Base-by-base conservation (phyloP, 192 early-diverging fungal genomes). In the Chytriomyces confervae region DNA sequence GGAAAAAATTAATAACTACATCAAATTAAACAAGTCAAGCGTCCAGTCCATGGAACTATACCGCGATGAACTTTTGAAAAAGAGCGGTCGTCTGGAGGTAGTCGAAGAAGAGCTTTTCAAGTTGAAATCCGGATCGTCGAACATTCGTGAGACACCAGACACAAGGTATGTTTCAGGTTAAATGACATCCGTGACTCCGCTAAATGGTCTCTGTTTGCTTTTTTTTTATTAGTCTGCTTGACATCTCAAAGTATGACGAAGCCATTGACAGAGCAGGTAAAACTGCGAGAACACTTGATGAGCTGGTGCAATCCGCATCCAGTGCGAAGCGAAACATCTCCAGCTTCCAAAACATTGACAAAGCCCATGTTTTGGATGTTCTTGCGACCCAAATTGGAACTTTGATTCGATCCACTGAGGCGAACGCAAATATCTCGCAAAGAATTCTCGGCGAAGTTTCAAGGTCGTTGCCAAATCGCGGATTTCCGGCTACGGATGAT, bases 21-120 rank as follows among this genome's bases (percentile, higher is more conserved):
- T 57, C 20, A 70, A 77, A 51, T 43, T 82, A 29, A 72, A 64
- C 24, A 80, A 82, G 47, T 69, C 77, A 10, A 76, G 70, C 50
- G 72, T 76, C 6, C 66, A 75, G 67, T 69, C 77, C 7, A 80
- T 82, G 81, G 81, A 82, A n/a, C 62, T 75, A 6, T 79, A 82
- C 75, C 70, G 81, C 5, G 69, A 80, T 46, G 77, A 82, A 50
- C 51, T 82, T 50, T 13, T 61, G 73, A 74, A 69, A 48, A 84
- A 82, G 64, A 49, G 27, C 18, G 53, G 68, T 43, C 48, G 63
- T 6, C 36, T 76, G 64, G 73, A 81, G n/a, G 50, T 13, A 45
- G 23, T 77, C 5, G 69, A 81, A 46, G 72, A 77, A 49, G 80
- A 81, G 61, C 23, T 70, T 47, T 79, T 75, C 49, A 75, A 49